Evolutionary conservation across 1,284 basidiomycete genomes (phyloP), one percentile per base, ranked within the genome.

Genomic region (Pseudozyma thailandica): DNA sequence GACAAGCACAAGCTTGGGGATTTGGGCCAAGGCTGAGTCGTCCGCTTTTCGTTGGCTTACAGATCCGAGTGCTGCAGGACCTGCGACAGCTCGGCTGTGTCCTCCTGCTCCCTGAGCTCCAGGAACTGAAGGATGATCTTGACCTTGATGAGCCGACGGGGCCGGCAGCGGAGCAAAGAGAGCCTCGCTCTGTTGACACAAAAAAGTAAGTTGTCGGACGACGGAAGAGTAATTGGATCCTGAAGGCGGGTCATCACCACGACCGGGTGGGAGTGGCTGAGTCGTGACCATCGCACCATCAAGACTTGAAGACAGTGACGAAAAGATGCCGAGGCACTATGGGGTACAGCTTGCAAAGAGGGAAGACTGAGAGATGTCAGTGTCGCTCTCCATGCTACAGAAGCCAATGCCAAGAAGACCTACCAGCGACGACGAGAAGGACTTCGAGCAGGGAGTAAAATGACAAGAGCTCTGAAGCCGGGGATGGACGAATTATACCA

Each of bases 1-100:
- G 38, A 59, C 50, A 10, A 65, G 44, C 3, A 53, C 56, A 18
- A 59, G 31, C 18, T 46, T 45, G 1, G 62, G 62, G n/a, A 61
- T 43, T 10, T 16, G n/a, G 53, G 42, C 6, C 39, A 21, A 23
- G 15, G 20, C 16, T 4, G 25, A n/a, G n/a, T n/a, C n/a, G n/a
- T n/a, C n/a, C n/a, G n/a, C n/a, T 3, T 33, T 15, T 16, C 41
- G 20, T 18, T 42, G 18, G 23, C 2, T 42, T 13, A n/a, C n/a
- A n/a, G n/a, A n/a, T n/a, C n/a, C n/a, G n/a, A n/a, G n/a, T n/a
- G n/a, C n/a, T n/a, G n/a, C n/a, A n/a, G n/a, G n/a, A n/a, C n/a
- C n/a, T n/a, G n/a, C n/a, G n/a, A n/a, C n/a, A n/a, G n/a, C n/a
- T n/a, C n/a, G n/a, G n/a, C n/a, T n/a, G n/a, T n/a, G n/a, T n/a